Conservation (phyloP, 176 grass and related monocot genomes). For the Carex cristatella region DNA sequence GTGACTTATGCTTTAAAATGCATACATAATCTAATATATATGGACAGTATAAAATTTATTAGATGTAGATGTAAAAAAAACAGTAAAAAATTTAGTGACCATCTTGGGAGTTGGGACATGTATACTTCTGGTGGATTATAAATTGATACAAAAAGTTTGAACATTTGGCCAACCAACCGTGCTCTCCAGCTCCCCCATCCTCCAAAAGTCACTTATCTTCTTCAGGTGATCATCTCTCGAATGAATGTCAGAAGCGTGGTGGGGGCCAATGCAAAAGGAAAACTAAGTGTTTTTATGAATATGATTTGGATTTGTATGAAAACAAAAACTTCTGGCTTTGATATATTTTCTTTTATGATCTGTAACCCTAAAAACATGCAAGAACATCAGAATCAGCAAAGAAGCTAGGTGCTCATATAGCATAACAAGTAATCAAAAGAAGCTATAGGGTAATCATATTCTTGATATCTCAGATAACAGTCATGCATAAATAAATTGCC, state of each 20-base stretch:
- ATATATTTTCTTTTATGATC: neutral
- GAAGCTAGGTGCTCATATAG: neutral
- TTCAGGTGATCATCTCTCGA: too few species aligned
- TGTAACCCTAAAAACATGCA: too few species aligned
- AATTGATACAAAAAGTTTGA: too few species aligned
- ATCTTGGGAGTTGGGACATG: neutral
- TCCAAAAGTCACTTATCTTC: too few species aligned
- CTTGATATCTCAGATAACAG: too few species aligned
- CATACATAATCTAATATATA: neutral
- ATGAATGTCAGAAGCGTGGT: too few species aligned
- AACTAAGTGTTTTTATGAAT: neutral
- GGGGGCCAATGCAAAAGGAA: too few species aligned
- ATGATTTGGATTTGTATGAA: neutral
- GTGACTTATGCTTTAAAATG: neutral
- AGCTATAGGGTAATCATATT: too few species aligned
- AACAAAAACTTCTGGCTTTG: neutral
- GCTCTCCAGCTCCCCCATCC: too few species aligned
- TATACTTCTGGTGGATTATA: neutral
- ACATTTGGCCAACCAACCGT: too few species aligned
- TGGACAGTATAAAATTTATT: neutral
- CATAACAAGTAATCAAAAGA: neutral
- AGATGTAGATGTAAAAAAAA: neutral
- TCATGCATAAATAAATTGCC: neutral
- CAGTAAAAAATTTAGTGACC: neutral
- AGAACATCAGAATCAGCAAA: neutral